Evolutionary conservation across 192 early-diverging fungal genomes (phyloP).

Genomic region (Jimgerdemannia lactiflua): DNA sequence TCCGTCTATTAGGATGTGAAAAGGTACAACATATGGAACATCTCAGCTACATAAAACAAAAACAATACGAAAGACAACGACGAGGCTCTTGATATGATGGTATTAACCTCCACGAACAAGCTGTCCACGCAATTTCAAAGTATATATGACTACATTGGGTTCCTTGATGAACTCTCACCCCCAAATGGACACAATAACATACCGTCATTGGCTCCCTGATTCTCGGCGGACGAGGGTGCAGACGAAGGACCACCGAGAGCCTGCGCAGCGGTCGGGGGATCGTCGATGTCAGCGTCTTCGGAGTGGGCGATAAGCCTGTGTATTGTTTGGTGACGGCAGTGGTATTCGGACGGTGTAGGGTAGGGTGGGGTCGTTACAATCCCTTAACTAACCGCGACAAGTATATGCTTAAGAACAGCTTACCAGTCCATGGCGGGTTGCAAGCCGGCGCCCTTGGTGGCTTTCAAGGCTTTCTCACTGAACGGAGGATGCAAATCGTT

Average conservation of each 20-base stretch:
- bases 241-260: conserved; percentile 26
- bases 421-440: conserved; percentile 90
- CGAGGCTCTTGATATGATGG: too few species aligned
- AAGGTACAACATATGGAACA: neutral
- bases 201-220: conserved; percentile 26
- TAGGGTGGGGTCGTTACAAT: too few species aligned
- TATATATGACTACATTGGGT: too few species aligned
- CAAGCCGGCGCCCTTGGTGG: conserved; percentile 71
- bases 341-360: too few species aligned
- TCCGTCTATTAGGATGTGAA: conserved; percentile 31
- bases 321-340: neutral
- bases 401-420: neutral
- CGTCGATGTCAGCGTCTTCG: conserved; percentile 69
- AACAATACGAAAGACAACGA: too few species aligned
- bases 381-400: too few species aligned
- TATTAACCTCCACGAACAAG: too few species aligned
- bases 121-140: too few species aligned
- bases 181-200: neutral
- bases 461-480: conserved; percentile 56
- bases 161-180: too few species aligned
- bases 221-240: conserved; percentile 9
- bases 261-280: conserved; percentile 34
- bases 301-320: conserved; percentile 66
- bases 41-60: too few species aligned
- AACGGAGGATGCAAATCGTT: neutral